phyloP scores from a whole-genome alignment of 78 protist species.

The Planoprotostelium fungivorum region DNA sequence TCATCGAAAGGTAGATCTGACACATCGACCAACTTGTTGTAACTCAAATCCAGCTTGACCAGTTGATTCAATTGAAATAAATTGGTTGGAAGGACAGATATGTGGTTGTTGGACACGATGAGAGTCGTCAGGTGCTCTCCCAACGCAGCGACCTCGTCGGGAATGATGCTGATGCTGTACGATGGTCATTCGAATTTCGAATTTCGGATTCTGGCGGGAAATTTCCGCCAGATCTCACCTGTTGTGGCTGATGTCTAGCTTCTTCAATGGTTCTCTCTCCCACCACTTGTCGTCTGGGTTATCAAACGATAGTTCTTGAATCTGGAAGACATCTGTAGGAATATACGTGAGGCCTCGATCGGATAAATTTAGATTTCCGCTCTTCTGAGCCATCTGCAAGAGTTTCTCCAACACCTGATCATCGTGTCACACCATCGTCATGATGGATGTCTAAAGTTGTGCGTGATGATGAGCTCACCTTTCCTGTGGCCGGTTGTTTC shows the following conservation, averaged over 20 bases:
- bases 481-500: background rate
- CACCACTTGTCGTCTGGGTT: background rate
- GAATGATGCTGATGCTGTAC: background rate
- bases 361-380: background rate
- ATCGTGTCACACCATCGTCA: background rate
- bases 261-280: background rate
- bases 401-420: background rate
- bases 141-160: background rate
- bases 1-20: background rate
- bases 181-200: background rate
- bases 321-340: background rate
- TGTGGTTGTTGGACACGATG: background rate
- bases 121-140: background rate
- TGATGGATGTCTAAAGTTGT: background rate
- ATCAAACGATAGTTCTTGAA: background rate
- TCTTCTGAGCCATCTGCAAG: background rate
- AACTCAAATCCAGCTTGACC: background rate
- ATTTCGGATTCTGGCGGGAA: too few species aligned
- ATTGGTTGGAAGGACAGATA: background rate
- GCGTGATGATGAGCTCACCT: background rate
- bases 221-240: too few species aligned
- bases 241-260: background rate
- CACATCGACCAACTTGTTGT: background rate
- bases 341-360: background rate
- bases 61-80: too few species aligned